Evolutionary conservation across 768 basidiomycete genomes (phyloP), one percentile per base, ranked within the genome.

Genomic region (Mycena epipterygia): DNA sequence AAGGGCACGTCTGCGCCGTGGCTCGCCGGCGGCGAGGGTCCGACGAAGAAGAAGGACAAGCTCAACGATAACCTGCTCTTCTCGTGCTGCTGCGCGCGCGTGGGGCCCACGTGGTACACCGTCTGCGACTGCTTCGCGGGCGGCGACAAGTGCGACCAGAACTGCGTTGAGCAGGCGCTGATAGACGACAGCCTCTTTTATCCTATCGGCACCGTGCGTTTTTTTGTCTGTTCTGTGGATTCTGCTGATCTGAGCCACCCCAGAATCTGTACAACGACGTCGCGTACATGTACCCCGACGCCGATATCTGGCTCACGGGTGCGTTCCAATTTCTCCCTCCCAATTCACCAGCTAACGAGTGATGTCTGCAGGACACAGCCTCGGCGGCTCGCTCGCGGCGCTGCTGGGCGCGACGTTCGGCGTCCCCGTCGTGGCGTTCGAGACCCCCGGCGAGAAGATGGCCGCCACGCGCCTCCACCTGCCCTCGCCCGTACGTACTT

Each of bases 11-110:
- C 94, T 2, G 90, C 93, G 2, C 84, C 92, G 12, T 87, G 91
- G 76, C 86, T 94, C 11, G 83, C 84, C 0, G 87, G 87, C 19
- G 90, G 89, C 21, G 92, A 93, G 3, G 95, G 96, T 6, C 91
- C 94, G 16, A 98, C 97, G 12, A 87, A 89, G 44, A 87, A 86
- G 76, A 98, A 93, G 80, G 97, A 99, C 84, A 97, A 96, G 82
- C 81, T 92, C 67, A 99, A 99, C 81, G 97, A 98, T 76, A 99
- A 97, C 77, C 83, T 97, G n/a, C 82, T 99, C 37, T 97, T 97
- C 83, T 93, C 95, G 5, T 99, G 97, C 81, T 99, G 97, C 80
- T 99, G 97, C 76, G 97, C 96, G 2, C 88, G 93, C 9, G 94
- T 98, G n/a, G 95, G 94, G 37, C 94, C 95, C 61, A 95, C 95